Percentiles rank a stretch among this genome's conserved stretches.
Conservation (phyloP, 345 rosid genomes). For the Brassica cretica region DNA sequence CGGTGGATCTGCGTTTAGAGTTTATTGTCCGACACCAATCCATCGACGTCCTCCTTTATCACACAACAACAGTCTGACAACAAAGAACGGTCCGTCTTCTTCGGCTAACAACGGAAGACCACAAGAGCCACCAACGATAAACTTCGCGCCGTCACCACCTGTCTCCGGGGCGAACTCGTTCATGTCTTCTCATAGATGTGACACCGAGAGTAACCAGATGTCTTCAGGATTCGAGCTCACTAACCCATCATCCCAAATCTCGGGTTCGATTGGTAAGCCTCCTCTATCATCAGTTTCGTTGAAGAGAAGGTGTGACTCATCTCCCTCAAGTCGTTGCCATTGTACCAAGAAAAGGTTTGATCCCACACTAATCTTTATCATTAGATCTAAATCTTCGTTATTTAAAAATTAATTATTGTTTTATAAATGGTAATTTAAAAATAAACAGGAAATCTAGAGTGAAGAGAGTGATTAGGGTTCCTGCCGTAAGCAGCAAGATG, state of each 20-base stretch:
- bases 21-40: constrained; percentile 65
- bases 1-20: constrained; percentile 60
- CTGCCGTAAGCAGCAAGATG: constrained; percentile 81
- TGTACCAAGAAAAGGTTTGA: constrained; percentile 87
- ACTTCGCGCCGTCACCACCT: constrained; percentile 53
- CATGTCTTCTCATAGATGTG: constrained; percentile 73
- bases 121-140: constrained; percentile 41
- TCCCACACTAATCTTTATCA: background rate
- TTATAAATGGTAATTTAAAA: background rate
- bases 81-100: constrained; percentile 27
- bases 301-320: constrained; percentile 76
- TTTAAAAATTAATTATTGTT: background rate
- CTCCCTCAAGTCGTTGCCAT: constrained; percentile 80
- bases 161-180: constrained; percentile 68
- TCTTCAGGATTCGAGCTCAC: constrained; percentile 72
- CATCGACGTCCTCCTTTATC: constrained; percentile 81
- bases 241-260: constrained; percentile 53
- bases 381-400: background rate
- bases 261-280: constrained; percentile 64
- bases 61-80: constrained; percentile 40
- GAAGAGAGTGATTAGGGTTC: constrained; percentile 70
- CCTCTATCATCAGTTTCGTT: constrained; percentile 59
- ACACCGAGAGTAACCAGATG: constrained; percentile 59
- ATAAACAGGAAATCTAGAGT: constrained; percentile 63
- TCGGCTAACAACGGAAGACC: constrained; percentile 24